Conservation (phyloP, 176 grass and related monocot species). For the Rhipidocladum racemiflorum region DNA sequence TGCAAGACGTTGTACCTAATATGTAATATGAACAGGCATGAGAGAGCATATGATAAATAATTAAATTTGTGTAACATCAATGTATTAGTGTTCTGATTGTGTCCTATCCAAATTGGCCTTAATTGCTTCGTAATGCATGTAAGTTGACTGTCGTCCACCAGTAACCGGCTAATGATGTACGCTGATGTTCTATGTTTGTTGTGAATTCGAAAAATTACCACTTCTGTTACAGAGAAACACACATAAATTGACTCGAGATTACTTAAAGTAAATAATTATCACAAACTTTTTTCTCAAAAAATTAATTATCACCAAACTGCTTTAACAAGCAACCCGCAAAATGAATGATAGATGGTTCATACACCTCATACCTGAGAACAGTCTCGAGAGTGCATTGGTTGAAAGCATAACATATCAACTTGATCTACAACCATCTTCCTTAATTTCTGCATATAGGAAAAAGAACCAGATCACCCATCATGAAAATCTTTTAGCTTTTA, state of each 20-base stretch:
- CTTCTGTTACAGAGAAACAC: neutral
- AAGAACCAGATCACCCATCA: neutral
- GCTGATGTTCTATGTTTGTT: neutral
- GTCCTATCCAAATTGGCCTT: neutral
- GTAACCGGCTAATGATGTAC: neutral
- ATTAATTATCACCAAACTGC: neutral
- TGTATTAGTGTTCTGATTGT: neutral
- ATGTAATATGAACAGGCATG: neutral
- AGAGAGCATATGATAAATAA: neutral
- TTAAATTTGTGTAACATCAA: neutral
- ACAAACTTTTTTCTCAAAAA: neutral
- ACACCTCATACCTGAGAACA: slow-evolving; percentile 65
- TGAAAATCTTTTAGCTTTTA: neutral
- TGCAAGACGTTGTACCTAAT: slow-evolving; percentile 76
- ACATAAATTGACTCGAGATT: neutral
- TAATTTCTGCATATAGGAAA: slow-evolving; percentile 65
- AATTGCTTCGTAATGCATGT: neutral
- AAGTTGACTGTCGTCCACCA: neutral
- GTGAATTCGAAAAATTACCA: neutral
- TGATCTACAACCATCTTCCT: slow-evolving; percentile 70
- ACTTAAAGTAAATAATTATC: neutral
- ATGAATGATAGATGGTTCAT: neutral
- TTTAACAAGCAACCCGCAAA: neutral
- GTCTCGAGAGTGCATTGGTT: slow-evolving; percentile 78
- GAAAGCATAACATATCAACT: slow-evolving; percentile 75